Percentiles rank a stretch among this genome's conserved stretches.
These are phyloP conservation scores for Echinosophora koreensis DNA, from an alignment of 306 rosid species.

Conservation along the genomic window DNA sequence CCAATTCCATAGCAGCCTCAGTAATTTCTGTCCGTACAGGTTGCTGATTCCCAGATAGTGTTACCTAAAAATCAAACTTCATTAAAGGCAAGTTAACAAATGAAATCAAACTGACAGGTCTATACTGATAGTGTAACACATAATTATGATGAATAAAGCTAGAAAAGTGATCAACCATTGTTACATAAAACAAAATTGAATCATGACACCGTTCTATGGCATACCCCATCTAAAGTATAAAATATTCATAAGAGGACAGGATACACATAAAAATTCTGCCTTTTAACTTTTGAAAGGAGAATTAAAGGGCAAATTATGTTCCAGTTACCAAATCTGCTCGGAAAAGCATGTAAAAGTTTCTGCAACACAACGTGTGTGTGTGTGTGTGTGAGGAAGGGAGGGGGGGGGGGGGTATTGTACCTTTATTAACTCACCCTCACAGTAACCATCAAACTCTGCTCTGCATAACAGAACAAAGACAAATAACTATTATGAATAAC, in stretches of 20 bases:
- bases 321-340: neutral
- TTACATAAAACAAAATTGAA: neutral
- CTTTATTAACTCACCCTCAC: constrained; percentile 85
- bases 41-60: constrained; percentile 86
- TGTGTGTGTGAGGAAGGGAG: constrained; percentile 9
- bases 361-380: neutral
- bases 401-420: constrained; percentile 36
- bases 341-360: constrained; percentile 13
- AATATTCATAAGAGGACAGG: neutral
- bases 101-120: constrained; percentile 21
- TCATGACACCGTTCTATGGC: neutral
- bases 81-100: constrained; percentile 28
- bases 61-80: constrained; percentile 63
- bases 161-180: constrained; percentile 5
- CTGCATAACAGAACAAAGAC: constrained; percentile 59
- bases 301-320: neutral
- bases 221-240: constrained; percentile 4
- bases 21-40: constrained; percentile 83
- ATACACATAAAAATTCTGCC: neutral
- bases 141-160: constrained; percentile 10
- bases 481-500: constrained; percentile 35
- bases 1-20: constrained; percentile 92
- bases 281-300: constrained; percentile 23
- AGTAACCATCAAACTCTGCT: constrained; percentile 87
- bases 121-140: neutral